phyloP scores from a whole-genome alignment of 1,284 basidiomycete genomes.

The Anthracocystis panici-leucophaei region DNA sequence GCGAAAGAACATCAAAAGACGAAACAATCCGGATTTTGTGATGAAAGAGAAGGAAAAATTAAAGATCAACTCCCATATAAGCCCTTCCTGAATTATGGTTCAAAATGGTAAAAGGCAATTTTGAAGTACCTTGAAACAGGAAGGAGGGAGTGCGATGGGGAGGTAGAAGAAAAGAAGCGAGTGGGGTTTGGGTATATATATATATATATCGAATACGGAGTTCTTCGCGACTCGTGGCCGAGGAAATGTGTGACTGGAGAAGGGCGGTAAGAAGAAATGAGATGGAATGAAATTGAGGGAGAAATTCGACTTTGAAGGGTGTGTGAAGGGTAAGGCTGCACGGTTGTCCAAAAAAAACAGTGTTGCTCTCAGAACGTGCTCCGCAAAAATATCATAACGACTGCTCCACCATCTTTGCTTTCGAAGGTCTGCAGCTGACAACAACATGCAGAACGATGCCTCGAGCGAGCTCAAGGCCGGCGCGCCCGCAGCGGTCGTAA shows the following conservation, averaged over 20 bases:
- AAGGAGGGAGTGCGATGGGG: conserved; percentile 51
- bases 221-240: conserved; percentile 11
- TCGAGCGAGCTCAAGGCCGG: neutral
- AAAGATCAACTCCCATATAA: conserved; percentile 48
- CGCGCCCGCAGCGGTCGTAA: neutral
- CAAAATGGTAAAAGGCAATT: conserved; percentile 62
- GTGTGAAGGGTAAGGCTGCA: neutral
- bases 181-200: conserved; percentile 22
- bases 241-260: neutral
- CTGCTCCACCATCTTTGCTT: neutral
- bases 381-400: conserved; percentile 1
- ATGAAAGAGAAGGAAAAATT: conserved; percentile 45
- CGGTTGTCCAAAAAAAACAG: conserved; percentile 7
- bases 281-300: neutral
- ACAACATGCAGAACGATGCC: conserved; percentile 5
- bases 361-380: conserved; percentile 9
- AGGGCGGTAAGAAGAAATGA: neutral
- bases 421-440: neutral
- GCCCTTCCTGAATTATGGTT: conserved; percentile 58
- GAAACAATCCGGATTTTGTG: conserved; percentile 20
- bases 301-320: conserved; percentile 40
- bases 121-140: conserved; percentile 57
- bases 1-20: conserved; percentile 23
- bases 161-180: neutral
- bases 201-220: neutral